Conservation (phyloP, 1,284 basidiomycete species). For the Trichosporon sp. region DNA sequence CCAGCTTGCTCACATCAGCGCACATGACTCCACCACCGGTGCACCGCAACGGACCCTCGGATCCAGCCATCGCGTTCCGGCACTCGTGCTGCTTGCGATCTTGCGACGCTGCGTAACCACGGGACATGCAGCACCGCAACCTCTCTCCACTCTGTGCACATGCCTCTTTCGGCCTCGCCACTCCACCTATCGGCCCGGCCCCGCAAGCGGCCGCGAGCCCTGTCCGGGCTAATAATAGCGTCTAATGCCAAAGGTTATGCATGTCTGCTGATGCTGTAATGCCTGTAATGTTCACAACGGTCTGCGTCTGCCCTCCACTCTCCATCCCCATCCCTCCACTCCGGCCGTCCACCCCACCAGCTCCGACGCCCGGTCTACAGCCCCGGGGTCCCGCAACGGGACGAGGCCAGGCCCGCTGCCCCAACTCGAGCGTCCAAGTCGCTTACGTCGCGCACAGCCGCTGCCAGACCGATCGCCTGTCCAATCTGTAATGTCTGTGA, state of each 20-base stretch:
- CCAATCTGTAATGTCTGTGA: background rate
- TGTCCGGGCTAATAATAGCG: background rate
- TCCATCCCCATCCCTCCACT: too few relatives aligned
- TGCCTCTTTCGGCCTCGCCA: background rate
- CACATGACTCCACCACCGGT: background rate
- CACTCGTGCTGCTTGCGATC: background rate
- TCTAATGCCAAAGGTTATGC: background rate
- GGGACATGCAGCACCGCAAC: background rate
- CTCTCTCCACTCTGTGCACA: background rate
- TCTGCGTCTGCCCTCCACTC: background rate
- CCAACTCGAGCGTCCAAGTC: background rate
- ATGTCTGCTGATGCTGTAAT: slow-evolving; percentile 1
- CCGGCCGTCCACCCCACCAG: background rate
- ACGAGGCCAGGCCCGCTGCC: background rate
- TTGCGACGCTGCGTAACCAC: background rate
- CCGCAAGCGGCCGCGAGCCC: background rate
- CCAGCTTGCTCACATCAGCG: background rate
- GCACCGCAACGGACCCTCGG: background rate
- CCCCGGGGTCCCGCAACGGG: background rate
- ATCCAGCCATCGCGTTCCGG: background rate
- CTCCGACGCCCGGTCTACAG: background rate
- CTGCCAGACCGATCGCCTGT: background rate
- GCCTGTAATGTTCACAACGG: background rate
- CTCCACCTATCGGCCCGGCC: too few relatives aligned
- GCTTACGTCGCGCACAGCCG: background rate